phyloP scores from a whole-genome alignment of 1,139 yeast species.

The Tardiomyces depauwii region DNA sequence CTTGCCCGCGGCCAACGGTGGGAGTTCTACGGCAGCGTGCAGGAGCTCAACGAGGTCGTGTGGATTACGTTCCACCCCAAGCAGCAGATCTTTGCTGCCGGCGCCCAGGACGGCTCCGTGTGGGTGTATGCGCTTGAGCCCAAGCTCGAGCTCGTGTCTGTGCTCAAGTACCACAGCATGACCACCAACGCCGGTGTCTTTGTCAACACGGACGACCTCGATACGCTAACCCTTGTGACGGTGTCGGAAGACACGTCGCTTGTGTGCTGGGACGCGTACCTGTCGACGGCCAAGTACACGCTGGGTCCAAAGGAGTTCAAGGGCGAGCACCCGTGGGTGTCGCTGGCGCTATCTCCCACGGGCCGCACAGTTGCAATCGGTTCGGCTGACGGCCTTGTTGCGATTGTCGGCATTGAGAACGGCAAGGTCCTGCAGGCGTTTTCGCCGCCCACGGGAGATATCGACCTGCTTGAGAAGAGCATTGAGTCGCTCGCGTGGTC shows the following conservation, averaged over 20 bases:
- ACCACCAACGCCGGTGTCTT: constrained; percentile 69
- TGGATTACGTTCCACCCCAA: constrained; percentile 78
- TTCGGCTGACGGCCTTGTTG: constrained; percentile 76
- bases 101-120: constrained; percentile 86
- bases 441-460: constrained; percentile 41
- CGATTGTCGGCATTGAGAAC: constrained; percentile 58
- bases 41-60: constrained; percentile 75
- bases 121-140: constrained; percentile 81
- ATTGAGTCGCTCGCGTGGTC: constrained; percentile 87
- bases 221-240: constrained; percentile 56
- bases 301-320: constrained; percentile 57
- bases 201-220: constrained; percentile 48
- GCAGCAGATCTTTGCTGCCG: constrained; percentile 70
- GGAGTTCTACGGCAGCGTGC: constrained; percentile 58
- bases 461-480: constrained; percentile 59
- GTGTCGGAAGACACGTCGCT: constrained; percentile 83
- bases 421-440: constrained; percentile 59
- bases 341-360: constrained; percentile 44
- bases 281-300: constrained; percentile 44
- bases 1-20: constrained; percentile 72
- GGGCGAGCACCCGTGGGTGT: constrained; percentile 79
- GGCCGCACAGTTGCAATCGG: constrained; percentile 49
- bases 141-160: constrained; percentile 50
- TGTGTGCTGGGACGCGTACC: constrained; percentile 83
- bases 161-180: constrained; percentile 68